These are phyloP conservation scores for Lactifluus hygrophoroides DNA, from an alignment of 768 basidiomycete genomes.

Conservation along the genomic window DNA sequence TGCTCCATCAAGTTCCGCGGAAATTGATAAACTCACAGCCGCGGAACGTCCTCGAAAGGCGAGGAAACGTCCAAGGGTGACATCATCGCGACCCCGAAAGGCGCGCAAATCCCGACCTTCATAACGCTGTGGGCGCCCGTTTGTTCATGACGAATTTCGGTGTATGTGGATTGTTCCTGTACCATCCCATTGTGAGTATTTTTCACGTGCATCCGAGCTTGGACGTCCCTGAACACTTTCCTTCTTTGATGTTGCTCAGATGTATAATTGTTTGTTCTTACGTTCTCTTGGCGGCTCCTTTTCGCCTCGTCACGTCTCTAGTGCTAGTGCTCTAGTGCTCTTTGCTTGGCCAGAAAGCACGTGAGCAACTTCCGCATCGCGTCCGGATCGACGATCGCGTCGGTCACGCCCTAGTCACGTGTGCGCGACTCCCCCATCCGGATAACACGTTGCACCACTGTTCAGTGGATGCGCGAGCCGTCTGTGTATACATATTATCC, in stretches of 20 bases:
- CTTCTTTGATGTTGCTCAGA: background rate
- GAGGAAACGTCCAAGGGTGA: slow-evolving; percentile 10
- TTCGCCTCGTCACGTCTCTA: background rate
- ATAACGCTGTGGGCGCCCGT: background rate
- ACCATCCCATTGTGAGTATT: slow-evolving; percentile 4
- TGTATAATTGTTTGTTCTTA: slow-evolving; percentile 2
- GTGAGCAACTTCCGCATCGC: background rate
- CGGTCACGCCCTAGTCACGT: slow-evolving; percentile 11
- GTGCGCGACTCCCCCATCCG: background rate
- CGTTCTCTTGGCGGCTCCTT: background rate
- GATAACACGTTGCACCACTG: background rate
- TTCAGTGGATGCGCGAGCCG: background rate
- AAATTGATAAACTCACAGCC: background rate
- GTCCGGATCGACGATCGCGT: slow-evolving; percentile 5
- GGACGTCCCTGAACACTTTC: background rate
- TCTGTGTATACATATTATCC: background rate
- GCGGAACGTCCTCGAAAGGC: slow-evolving; percentile 7
- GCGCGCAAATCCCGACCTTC: slow-evolving; percentile 11
- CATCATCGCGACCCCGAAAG: slow-evolving; percentile 16
- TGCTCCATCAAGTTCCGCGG: background rate
- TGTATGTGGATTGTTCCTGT: background rate
- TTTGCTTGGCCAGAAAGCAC: background rate
- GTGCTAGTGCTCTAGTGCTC: background rate
- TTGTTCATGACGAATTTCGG: background rate
- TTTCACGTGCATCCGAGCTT: background rate